Evolutionary conservation across 371 early-diverging fungal genomes (phyloP).

Genomic region (Mycotypha africana): DNA sequence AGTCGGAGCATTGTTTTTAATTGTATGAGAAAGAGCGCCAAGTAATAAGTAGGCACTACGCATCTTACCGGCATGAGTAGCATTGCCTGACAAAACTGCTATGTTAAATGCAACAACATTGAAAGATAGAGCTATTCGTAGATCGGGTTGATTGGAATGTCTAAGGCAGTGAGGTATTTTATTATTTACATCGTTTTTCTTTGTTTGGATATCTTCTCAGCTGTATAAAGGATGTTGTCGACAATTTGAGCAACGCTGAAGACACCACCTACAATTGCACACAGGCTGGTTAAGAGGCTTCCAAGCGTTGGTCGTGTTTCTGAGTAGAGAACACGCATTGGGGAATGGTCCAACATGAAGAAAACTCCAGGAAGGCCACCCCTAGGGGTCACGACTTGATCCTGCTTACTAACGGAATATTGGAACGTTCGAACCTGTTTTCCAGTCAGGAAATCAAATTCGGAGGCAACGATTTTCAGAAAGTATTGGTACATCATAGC

Average conservation of each 20-base stretch:
- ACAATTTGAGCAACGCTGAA: constrained; percentile 92
- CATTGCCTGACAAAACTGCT: too few relatives aligned
- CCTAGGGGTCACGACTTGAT: constrained; percentile 30
- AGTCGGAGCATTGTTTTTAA: too few relatives aligned
- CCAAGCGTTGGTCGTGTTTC: constrained; percentile 78
- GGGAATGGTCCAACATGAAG: constrained; percentile 93
- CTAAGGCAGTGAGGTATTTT: too few relatives aligned
- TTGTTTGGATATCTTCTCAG: constrained; percentile 64
- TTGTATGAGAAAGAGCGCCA: too few relatives aligned
- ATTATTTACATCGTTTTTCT: too few relatives aligned
- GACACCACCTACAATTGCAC: constrained; percentile 94
- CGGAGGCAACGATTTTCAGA: constrained; percentile 89
- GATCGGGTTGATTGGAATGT: too few relatives aligned
- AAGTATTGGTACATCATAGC: constrained; percentile 82
- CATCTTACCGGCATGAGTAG: too few relatives aligned
- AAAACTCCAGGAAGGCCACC: constrained; percentile 77
- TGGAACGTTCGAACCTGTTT: constrained; percentile 78
- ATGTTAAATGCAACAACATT: too few relatives aligned
- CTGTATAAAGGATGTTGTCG: constrained; percentile 79
- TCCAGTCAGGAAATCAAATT: constrained; percentile 67
- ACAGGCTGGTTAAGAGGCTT: constrained; percentile 82
- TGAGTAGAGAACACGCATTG: constrained; percentile 86
- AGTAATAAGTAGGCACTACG: too few relatives aligned
- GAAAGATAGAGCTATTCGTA: too few relatives aligned
- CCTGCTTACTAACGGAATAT: constrained; percentile 90